Percentiles rank a stretch among this genome's conserved stretches.
These are phyloP conservation scores for Fusarium newnesense DNA, from an alignment of 2,329 filamentous ascomycete species.

Conservation along the genomic window DNA sequence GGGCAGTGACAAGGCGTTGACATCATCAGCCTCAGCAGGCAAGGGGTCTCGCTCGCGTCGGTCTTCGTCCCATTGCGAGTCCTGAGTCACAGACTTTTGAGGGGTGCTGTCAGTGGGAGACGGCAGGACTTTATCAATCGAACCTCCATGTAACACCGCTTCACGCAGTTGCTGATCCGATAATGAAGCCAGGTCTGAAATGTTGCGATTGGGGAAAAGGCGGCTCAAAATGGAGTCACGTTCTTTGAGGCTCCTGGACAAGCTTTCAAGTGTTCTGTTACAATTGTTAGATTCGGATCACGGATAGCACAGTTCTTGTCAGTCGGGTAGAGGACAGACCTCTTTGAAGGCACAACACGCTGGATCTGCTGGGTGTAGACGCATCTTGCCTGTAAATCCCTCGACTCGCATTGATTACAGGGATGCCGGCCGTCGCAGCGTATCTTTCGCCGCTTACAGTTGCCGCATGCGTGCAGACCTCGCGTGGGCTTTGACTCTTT, in stretches of 20 bases:
- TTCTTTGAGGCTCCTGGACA: conserved; percentile 3
- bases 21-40: conserved; percentile 10
- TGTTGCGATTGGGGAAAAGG: not conserved
- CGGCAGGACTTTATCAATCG: not conserved
- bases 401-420: not conserved
- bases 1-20: conserved; percentile 7
- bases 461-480: not conserved
- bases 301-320: no score
- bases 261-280: not conserved
- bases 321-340: not conserved
- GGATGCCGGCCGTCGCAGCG: conserved; percentile 6
- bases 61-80: conserved; percentile 2
- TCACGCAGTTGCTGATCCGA: conserved; percentile 4
- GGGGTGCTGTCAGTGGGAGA: not conserved
- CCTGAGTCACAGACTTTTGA: not conserved
- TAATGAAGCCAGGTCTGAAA: not conserved
- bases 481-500: not conserved
- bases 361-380: not conserved
- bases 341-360: not conserved
- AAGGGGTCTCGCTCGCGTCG: not conserved
- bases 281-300: not conserved
- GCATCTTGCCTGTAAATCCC: not conserved
- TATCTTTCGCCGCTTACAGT: conserved; percentile 3
- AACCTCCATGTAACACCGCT: not conserved
- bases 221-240: not conserved